Evolutionary conservation across 2,329 filamentous ascomycete genomes (phyloP), one percentile per base, ranked within the genome.

Genomic region (Trichoderma sp.): DNA sequence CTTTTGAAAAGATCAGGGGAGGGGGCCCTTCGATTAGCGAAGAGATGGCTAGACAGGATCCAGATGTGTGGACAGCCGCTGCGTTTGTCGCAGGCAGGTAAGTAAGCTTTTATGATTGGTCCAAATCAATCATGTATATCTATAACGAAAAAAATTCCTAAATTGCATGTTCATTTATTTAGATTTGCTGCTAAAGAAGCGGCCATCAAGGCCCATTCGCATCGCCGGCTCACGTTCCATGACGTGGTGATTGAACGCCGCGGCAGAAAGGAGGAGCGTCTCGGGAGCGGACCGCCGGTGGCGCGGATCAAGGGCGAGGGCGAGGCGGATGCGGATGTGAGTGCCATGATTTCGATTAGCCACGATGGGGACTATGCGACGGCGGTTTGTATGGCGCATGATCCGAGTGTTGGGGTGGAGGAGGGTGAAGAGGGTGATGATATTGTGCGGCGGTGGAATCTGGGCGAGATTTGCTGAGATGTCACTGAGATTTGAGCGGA

Each of bases 281-380:
- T 78, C 63, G 79, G 77, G 0, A 81, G 79, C 71, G 80, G 82
- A 5, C 80, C 83, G 29, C 84, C 85, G 0, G 73, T 85, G 3
- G 84, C 82, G 8, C 73, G 84, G 62, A 80, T 86, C 69, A 77
- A 73, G 70, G 76, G 75, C 8, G 72, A 72, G 33, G 73, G 70
- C 1, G 74, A 68, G 19, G 75, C 69, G 21, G 76, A 73, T n/a
- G 74, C 70, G 52, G 77, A 83, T 70, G 86, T 88, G 72, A 82
- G 88, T 61, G 93, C 89, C 16, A 84, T 87, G 75, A 77, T 97
- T 56, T 95, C 91, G 70, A 96, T 97, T 74, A 96, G 91, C 75
- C 94, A 97, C 77, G 94, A 97, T 78, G 90, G 88, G 2, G 90
- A 93, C 8, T 97, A 94, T 80, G 93, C 93, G 11, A 89, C 86